Percentiles rank a stretch among this genome's conserved stretches.
Evolutionary conservation across 805 yeast genomes (phyloP).

Genomic region (Kockiozyma suomiensis): DNA sequence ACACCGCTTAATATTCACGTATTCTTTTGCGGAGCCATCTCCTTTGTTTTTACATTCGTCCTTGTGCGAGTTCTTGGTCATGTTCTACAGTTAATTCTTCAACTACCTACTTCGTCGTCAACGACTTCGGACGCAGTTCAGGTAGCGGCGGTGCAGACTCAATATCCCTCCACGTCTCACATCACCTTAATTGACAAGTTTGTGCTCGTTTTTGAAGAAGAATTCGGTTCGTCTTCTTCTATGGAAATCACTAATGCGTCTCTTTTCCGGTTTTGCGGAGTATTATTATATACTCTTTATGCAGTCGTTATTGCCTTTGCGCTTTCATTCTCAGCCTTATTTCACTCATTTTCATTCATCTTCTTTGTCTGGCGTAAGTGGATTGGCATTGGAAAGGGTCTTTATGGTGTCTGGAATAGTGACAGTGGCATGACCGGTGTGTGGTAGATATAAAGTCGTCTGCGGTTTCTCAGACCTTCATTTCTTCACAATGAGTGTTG

Average conservation of each 20-base stretch:
- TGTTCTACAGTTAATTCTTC: conserved; percentile 17
- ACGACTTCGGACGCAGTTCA: not conserved
- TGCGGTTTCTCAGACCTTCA: not conserved
- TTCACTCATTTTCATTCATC: conserved; percentile 25
- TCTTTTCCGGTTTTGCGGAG: conserved; percentile 25
- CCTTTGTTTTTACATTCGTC: conserved; percentile 19
- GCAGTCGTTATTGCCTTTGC: conserved; percentile 29
- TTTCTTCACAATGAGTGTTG: not conserved
- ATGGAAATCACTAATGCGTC: conserved; percentile 12
- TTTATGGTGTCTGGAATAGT: conserved; percentile 25
- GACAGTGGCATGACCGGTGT: conserved; percentile 22
- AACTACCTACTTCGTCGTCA: conserved; percentile 1
- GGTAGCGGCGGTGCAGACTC: not conserved
- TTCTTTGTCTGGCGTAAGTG: conserved; percentile 30
- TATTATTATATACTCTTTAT: conserved; percentile 26
- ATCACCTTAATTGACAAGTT: conserved; percentile 26
- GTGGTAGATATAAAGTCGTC: conserved; percentile 7
- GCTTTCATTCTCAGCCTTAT: conserved; percentile 26
- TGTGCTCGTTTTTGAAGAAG: conserved; percentile 24
- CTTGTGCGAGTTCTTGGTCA: conserved; percentile 23
- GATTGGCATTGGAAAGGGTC: conserved; percentile 27
- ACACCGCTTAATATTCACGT: conserved; percentile 23
- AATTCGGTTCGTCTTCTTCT: conserved; percentile 17
- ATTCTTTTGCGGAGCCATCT: conserved; percentile 18
- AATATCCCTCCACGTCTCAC: too few species aligned